Percentiles rank a stretch among this genome's conserved stretches.
Evolutionary conservation across 768 basidiomycete genomes (phyloP).

Genomic region (Clavaria fumosa): DNA sequence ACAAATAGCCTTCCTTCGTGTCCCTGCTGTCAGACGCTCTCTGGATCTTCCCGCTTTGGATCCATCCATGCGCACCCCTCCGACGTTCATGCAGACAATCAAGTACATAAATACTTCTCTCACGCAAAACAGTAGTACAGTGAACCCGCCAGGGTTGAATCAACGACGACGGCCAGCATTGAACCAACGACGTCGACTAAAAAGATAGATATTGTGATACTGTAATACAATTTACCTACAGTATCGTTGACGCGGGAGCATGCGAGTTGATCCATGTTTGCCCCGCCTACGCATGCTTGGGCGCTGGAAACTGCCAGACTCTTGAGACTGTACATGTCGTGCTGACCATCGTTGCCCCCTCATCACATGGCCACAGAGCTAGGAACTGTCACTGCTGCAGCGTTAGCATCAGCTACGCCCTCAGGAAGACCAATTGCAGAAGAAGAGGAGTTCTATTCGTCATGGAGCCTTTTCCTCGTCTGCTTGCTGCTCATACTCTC

Average conservation of each 20-base stretch:
- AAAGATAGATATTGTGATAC: too few relatives aligned
- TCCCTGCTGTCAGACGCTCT: slow-evolving; percentile 23
- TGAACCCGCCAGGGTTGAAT: too few relatives aligned
- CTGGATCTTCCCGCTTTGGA: slow-evolving; percentile 23
- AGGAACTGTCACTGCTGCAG: slow-evolving; percentile 19
- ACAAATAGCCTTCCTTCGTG: too few relatives aligned
- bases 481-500: slow-evolving; percentile 87
- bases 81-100: slow-evolving; percentile 12
- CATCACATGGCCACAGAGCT: slow-evolving; percentile 23
- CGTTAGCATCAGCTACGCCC: slow-evolving; percentile 16
- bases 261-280: too few relatives aligned
- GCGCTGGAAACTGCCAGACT: too few relatives aligned
- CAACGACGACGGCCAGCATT: too few relatives aligned
- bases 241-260: too few relatives aligned
- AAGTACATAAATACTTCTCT: too few relatives aligned
- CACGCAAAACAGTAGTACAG: too few relatives aligned
- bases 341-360: background rate
- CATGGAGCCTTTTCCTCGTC: slow-evolving; percentile 88
- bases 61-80: background rate
- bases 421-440: slow-evolving; percentile 32
- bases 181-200: too few relatives aligned
- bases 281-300: too few relatives aligned
- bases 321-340: slow-evolving; percentile 8
- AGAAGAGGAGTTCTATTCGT: slow-evolving; percentile 83
- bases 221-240: too few relatives aligned